Conservation (phyloP, 306 rosid species). For the Lathyrus sativus region DNA sequence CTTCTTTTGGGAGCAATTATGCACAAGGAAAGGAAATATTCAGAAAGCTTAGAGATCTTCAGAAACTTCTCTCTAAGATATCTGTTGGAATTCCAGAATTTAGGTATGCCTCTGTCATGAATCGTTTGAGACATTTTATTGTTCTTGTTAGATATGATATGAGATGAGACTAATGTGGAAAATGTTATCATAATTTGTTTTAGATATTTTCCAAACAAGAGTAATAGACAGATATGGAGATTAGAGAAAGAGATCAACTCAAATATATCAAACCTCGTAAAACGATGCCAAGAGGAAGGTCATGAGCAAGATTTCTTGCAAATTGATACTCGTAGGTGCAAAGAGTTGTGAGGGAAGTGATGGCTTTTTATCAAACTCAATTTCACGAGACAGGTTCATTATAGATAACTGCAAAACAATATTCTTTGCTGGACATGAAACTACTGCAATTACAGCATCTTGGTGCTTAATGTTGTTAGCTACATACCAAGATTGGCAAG, state of each 20-base stretch:
- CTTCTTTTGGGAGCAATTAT: constrained; percentile 75
- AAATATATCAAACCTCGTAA: constrained; percentile 46
- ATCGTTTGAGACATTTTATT: background rate
- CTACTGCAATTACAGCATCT: constrained; percentile 43
- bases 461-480: constrained; percentile 56
- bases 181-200: background rate
- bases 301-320: constrained; percentile 64
- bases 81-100: constrained; percentile 58
- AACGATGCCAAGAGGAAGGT: constrained; percentile 40
- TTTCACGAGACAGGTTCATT: constrained; percentile 42
- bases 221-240: constrained; percentile 60
- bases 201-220: constrained; percentile 53
- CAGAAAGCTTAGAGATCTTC: constrained; percentile 63
- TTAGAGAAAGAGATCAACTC: constrained; percentile 59
- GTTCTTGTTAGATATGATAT: background rate
- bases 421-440: constrained; percentile 56
- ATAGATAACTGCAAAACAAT: constrained; percentile 57
- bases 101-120: constrained; percentile 42
- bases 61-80: constrained; percentile 43
- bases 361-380: constrained; percentile 18
- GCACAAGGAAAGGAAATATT: constrained; percentile 62
- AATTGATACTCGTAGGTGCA: constrained; percentile 65
- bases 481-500: constrained; percentile 51
- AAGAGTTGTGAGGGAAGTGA: constrained; percentile 21
- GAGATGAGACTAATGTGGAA: constrained; percentile 11